Conservation (phyloP, 108 stramenopile genomes). For the Aurantiochytrium sp. region DNA sequence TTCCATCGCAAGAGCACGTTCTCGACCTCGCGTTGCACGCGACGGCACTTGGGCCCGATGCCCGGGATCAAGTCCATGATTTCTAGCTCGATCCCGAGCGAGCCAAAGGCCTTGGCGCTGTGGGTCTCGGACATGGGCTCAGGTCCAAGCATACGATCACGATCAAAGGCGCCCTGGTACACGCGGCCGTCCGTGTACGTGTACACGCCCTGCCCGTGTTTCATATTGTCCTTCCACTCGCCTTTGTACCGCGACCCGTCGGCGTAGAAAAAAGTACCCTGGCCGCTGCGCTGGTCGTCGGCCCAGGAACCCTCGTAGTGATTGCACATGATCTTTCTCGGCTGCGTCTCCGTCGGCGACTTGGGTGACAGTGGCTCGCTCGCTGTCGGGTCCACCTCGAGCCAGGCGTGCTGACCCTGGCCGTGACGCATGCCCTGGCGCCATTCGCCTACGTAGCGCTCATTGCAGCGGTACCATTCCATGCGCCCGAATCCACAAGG, state of each 20-base stretch:
- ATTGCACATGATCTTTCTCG: not conserved
- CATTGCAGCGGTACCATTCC: not conserved
- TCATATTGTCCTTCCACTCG: constrained; percentile 3
- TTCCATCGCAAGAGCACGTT: not conserved
- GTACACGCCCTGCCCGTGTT: not conserved
- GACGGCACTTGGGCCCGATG: not conserved
- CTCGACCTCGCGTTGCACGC: not conserved
- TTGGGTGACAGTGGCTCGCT: not conserved
- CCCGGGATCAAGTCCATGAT: not conserved
- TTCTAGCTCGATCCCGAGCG: not conserved
- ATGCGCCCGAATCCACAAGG: not conserved
- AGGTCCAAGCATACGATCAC: not conserved
- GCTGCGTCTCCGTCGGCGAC: not conserved
- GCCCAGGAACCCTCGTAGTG: constrained; percentile 23
- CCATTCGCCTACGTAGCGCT: not conserved
- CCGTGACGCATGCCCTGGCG: not conserved
- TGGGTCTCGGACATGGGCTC: not conserved
- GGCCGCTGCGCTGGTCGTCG: not conserved
- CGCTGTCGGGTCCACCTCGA: not conserved
- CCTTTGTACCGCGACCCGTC: constrained; percentile 19
- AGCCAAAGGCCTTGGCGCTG: not conserved
- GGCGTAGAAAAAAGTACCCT: constrained; percentile 32
- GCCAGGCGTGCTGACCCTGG: not conserved
- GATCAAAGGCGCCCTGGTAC: not conserved
- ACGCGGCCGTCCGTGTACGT: not conserved